phyloP scores from a whole-genome alignment of 305 asterid genomes.

The Plantago lanceolata region DNA sequence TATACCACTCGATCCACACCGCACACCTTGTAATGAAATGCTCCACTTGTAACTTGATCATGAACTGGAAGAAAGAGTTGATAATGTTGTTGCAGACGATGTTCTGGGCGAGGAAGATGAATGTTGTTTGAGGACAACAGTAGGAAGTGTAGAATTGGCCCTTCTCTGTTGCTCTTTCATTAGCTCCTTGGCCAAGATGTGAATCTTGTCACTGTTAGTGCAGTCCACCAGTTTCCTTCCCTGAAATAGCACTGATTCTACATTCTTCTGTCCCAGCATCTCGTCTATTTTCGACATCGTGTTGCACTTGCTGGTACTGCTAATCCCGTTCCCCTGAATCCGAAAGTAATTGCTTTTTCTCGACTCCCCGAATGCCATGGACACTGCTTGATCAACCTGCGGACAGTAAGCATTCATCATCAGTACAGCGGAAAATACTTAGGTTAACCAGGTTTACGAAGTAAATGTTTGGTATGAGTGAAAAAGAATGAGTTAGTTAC shows the following conservation, averaged over 20 bases:
- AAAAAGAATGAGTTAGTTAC: too few species aligned
- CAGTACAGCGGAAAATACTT: too few species aligned
- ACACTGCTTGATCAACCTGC: slow-evolving; percentile 86
- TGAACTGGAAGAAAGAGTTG: slow-evolving; percentile 41
- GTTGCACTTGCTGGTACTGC: neutral
- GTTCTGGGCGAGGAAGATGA: slow-evolving; percentile 45
- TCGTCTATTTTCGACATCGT: slow-evolving; percentile 25
- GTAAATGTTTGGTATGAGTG: too few species aligned
- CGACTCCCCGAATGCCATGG: slow-evolving; percentile 70
- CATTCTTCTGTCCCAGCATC: slow-evolving; percentile 53
- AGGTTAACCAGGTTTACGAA: too few species aligned
- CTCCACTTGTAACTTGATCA: neutral
- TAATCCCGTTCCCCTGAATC: slow-evolving; percentile 47
- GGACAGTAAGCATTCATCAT: too few species aligned
- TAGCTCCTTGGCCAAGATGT: slow-evolving; percentile 46
- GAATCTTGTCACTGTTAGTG: slow-evolving; percentile 57
- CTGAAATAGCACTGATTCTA: slow-evolving; percentile 55
- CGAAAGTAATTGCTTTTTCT: slow-evolving; percentile 51
- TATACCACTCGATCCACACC: too few species aligned
- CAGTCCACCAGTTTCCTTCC: slow-evolving; percentile 54
- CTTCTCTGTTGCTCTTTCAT: slow-evolving; percentile 62
- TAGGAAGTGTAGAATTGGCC: slow-evolving; percentile 36
- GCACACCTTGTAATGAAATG: too few species aligned
- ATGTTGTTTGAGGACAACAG: slow-evolving; percentile 35
- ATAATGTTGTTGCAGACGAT: slow-evolving; percentile 65